Base-by-base conservation (phyloP, 2,329 filamentous ascomycete genomes). In the Torrubiella hemipterigena region DNA sequence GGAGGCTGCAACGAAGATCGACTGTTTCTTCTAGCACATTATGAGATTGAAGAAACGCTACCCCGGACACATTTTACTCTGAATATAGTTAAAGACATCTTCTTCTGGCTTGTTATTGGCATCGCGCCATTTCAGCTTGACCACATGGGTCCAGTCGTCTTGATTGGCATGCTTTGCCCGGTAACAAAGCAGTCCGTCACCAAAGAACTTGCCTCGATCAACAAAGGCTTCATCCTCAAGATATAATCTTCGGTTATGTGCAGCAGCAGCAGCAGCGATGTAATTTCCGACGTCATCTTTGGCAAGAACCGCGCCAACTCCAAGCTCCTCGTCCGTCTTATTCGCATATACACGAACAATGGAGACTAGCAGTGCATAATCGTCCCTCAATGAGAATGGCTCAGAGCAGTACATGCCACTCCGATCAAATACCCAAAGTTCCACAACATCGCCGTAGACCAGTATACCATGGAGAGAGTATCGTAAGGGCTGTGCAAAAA, bases 381-480 rank as follows among this genome's bases (percentile, higher is more conserved):
- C 27, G 11, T 10, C 12, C 5, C 16, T 7, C 7, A 29, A 18
- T 17, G 19, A 17, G 3, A 29, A 8, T 11, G 27, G 3, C 16
- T 13, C 14, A 13, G 27, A n/a, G 17, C 14, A 17, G 17, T 19
- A 29, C 17, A 19, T 29, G 17, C 27, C 27, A 17, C 27, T 29
- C 13, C 27, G 27, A 18, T 29, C 17, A 29, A 29, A 29, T 13
- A 17, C 12, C 27, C 27, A 29, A 9, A 29, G 17, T 13, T 29
- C 27, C 9, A 29, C 9, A 4, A 17, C 14, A 7, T n/a, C 16
- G 3, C 11, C 14, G 5, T n/a, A 19, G n/a, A 29, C 15, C 5
- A 29, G 9, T 5, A 19, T n/a, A 12, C 27, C 27, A 14, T 29
- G 10, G 4, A 29, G 4, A 14, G 21, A 29, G 7, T 12, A 8